Evolutionary conservation across 192 early-diverging fungal species (phyloP).

Genomic region (Coemansia interrupta): DNA sequence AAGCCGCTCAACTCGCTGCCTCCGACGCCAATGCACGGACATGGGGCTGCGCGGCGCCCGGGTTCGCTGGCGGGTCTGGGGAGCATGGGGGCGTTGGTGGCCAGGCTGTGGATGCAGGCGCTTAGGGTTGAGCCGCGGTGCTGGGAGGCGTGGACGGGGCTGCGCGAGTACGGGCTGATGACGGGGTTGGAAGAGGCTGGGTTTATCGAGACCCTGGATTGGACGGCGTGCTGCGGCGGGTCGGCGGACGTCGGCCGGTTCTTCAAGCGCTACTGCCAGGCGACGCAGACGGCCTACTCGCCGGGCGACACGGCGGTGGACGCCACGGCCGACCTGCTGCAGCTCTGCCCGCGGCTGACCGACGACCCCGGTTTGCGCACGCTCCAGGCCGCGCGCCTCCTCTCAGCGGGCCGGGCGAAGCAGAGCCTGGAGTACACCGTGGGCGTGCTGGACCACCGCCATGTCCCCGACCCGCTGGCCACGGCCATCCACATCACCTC

Average conservation of each 20-base stretch:
- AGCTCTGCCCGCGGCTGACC: slow-evolving; percentile 15
- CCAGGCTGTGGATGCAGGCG: slow-evolving; percentile 32
- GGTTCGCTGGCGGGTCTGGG: slow-evolving; percentile 2
- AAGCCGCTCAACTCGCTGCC: neutral
- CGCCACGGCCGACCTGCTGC: slow-evolving; percentile 24
- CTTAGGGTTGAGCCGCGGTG: slow-evolving; percentile 38
- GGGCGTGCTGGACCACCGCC: slow-evolving; percentile 31
- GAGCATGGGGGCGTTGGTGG: slow-evolving; percentile 30
- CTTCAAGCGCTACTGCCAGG: slow-evolving; percentile 42
- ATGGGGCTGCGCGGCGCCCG: too few species aligned
- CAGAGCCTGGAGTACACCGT: slow-evolving; percentile 32
- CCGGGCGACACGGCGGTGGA: slow-evolving; percentile 11
- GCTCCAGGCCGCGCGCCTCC: slow-evolving; percentile 43
- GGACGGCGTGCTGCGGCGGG: slow-evolving; percentile 28
- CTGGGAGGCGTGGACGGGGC: slow-evolving; percentile 53
- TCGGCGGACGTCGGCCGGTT: slow-evolving; percentile 27
- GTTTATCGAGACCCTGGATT: slow-evolving; percentile 30
- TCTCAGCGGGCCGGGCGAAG: slow-evolving; percentile 31
- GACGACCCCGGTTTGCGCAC: slow-evolving; percentile 39
- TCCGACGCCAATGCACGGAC: neutral
- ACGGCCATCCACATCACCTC: slow-evolving; percentile 47
- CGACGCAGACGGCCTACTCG: slow-evolving; percentile 36
- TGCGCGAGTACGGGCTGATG: slow-evolving; percentile 47
- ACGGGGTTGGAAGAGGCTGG: slow-evolving; percentile 27
- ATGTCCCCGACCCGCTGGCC: slow-evolving; percentile 31